A percentile compares a stretch with the other conserved stretches of the same genome.
Conservation (phyloP, 192 early-diverging fungal genomes). For the Umbelopsis isabellina region DNA sequence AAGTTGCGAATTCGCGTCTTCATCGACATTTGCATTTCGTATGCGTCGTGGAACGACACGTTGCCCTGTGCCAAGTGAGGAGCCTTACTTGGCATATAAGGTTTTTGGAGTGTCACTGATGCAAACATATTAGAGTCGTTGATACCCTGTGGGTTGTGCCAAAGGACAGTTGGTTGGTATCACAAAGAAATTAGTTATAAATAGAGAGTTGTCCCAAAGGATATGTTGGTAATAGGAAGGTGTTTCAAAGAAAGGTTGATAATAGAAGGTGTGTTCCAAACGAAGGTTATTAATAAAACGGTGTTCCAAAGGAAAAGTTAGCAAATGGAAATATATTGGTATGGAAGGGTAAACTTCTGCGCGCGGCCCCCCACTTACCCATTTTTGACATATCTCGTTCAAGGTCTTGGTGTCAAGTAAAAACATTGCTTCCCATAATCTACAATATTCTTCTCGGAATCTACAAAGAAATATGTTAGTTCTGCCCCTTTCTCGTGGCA, state of each 20-base stretch:
- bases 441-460: constrained; percentile 80
- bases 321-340: too few species aligned
- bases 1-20: constrained; percentile 77
- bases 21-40: constrained; percentile 73
- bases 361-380: constrained; percentile 47
- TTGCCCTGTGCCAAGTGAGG: constrained; percentile 35
- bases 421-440: constrained; percentile 87
- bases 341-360: too few species aligned
- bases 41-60: constrained; percentile 59
- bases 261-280: too few species aligned
- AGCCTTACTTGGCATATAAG: constrained; percentile 60
- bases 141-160: constrained; percentile 41
- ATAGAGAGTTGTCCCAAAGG: too few species aligned
- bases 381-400: constrained; percentile 62
- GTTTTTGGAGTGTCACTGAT: constrained; percentile 67
- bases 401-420: constrained; percentile 68
- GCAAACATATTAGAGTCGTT: constrained; percentile 70
- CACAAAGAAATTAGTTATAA: too few species aligned
- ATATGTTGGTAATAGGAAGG: too few species aligned
- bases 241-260: too few species aligned
- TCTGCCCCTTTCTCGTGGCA: too few species aligned
- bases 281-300: too few species aligned
- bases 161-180: constrained; percentile 29
- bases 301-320: too few species aligned
- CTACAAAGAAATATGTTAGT: too few species aligned